phyloP scores from a whole-genome alignment of 2,329 filamentous ascomycete genomes.

The Pyricularia grisea region DNA sequence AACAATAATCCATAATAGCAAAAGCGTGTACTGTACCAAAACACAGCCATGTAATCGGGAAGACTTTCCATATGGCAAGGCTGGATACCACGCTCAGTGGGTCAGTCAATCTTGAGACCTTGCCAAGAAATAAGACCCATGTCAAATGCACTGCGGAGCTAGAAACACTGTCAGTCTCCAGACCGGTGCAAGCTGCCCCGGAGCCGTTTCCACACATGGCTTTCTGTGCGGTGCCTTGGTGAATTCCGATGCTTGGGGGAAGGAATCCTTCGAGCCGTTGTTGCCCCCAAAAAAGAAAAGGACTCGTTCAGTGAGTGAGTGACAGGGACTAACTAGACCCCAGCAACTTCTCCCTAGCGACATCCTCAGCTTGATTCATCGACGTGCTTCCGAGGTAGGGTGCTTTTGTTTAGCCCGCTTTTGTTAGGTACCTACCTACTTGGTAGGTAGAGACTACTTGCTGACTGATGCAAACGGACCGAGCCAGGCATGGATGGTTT shows the following conservation, averaged over 20 bases:
- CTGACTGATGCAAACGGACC: not conserved
- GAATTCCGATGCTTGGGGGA: not conserved
- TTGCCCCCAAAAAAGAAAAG: not conserved
- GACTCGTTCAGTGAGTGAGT: not conserved
- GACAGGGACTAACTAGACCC: not conserved
- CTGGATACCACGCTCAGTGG: not conserved
- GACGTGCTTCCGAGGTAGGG: not conserved
- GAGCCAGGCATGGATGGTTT: no score
- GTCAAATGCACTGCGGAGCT: not conserved
- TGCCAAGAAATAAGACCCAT: slow-evolving; percentile 2
- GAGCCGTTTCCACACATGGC: not conserved
- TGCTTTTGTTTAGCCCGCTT: not conserved
- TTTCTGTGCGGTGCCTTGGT: not conserved
- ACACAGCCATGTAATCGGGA: not conserved
- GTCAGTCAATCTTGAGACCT: slow-evolving; percentile 6
- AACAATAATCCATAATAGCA: not conserved
- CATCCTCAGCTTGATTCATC: not conserved
- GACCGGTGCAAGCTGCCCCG: not conserved
- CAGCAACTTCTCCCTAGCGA: not conserved
- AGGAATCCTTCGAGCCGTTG: not conserved
- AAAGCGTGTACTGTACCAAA: not conserved
- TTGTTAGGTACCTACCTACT: not conserved
- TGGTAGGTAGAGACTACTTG: no score
- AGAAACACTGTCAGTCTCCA: not conserved
- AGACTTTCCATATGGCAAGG: not conserved